Evolutionary conservation across 2,329 filamentous ascomycete genomes (phyloP), one percentile per base, ranked within the genome.

Genomic region (Lecanicillium sp.): DNA sequence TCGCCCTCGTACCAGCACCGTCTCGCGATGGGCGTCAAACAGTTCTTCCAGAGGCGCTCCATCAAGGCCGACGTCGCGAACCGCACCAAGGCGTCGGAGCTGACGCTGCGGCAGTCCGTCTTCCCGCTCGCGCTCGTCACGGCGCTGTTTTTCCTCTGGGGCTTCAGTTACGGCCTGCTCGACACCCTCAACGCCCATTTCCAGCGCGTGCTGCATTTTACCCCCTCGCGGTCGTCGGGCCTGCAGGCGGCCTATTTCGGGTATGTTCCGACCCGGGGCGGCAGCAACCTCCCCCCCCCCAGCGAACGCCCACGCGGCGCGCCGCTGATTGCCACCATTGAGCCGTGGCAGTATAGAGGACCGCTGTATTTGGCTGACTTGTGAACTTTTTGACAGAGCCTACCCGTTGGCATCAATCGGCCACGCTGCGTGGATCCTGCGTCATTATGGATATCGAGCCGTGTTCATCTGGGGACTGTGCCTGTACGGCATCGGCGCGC

Each of bases 321-420:
- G 21, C 15, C 20, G 9, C 30, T 12, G 30, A 33, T 33, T 69
- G 68, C 55, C 58, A 63, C 48, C 54, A 71, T 21, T 66, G 56
- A 23, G 58, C 60, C n/a, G 56, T 69, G 5, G 61, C 66, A 9
- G 10, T 21, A 26, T 30, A n/a, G n/a, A n/a, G n/a, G n/a, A n/a
- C n/a, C n/a, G n/a, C n/a, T 6, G 24, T 20, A 41, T 67, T 58
- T 24, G 24, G 50, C 30, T 33, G 8, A 33, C 8, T 37, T 52
- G 4, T 32, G 17, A n/a, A 40, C 5, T 15, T 14, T 14, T 36
- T 26, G 20, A 7, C 54, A 76, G 78, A 15, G 77, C 80, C 11
- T 86, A 87, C 58, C 84, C 84, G 15, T 71, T 88, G 39, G 83
- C 83, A 8, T 87, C 86, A 50, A 73, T 84, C 51, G 77, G 84